A percentile compares a stretch with the other conserved stretches of the same genome.
phyloP scores from a whole-genome alignment of 2,329 filamentous ascomycete species.

The Stagonosporopsis tanaceti region DNA sequence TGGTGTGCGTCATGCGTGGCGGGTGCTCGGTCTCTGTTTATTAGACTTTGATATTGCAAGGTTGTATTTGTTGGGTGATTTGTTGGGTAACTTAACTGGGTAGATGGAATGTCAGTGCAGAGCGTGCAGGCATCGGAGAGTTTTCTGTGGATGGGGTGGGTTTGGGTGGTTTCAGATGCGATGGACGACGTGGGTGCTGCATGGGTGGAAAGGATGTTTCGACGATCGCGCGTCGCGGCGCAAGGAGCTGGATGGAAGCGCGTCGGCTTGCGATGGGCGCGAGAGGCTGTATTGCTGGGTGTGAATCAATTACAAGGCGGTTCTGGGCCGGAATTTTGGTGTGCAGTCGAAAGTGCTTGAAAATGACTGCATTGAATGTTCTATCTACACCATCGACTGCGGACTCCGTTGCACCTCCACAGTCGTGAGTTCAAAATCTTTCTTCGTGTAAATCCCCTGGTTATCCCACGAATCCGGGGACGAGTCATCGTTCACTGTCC shows the following conservation, averaged over 20 bases:
- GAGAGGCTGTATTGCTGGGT: too few relatives aligned
- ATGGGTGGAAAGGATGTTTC: neutral
- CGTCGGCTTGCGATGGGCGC: too few relatives aligned
- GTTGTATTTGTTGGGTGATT: too few relatives aligned
- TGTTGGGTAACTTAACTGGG: too few relatives aligned
- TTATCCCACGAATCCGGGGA: conserved; percentile 33
- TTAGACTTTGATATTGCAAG: too few relatives aligned
- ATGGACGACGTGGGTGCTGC: neutral
- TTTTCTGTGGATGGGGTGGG: neutral
- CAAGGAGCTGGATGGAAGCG: too few relatives aligned
- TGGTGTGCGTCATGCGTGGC: too few relatives aligned
- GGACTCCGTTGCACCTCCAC: conserved; percentile 23
- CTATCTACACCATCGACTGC: conserved; percentile 18
- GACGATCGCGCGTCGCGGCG: neutral
- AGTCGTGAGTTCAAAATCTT: conserved; percentile 35
- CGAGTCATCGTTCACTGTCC: conserved; percentile 24
- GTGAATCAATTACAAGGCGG: too few relatives aligned
- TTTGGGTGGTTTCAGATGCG: neutral
- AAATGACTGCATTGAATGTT: conserved; percentile 11
- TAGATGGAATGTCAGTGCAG: neutral
- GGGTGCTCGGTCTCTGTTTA: too few relatives aligned
- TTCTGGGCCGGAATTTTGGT: neutral
- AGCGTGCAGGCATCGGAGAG: neutral
- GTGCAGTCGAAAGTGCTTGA: neutral
- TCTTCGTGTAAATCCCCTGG: conserved; percentile 37